Evolutionary conservation across 345 rosid species (phyloP).

Genomic region (Gossypium rotundifolium): DNA sequence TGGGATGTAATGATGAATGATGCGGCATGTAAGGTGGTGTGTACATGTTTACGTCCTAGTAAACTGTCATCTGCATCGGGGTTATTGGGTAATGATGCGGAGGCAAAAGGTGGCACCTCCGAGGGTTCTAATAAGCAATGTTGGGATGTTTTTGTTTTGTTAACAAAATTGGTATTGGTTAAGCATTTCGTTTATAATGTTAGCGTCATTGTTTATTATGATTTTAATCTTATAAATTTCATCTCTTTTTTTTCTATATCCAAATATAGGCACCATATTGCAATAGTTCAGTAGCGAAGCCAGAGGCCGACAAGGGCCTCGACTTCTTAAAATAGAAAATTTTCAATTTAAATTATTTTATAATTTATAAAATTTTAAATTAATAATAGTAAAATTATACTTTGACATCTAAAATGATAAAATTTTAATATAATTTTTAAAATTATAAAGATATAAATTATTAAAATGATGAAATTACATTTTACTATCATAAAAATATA

Average conservation of each 20-base stretch:
- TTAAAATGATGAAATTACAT: too few relatives aligned
- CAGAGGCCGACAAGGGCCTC: fast-evolving
- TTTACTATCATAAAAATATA: too few relatives aligned
- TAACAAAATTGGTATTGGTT: constrained; percentile 75
- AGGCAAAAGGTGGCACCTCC: not conserved
- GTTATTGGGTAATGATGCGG: constrained; percentile 19
- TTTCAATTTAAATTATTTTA: too few relatives aligned
- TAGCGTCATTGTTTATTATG: constrained; percentile 26
- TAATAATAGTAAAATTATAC: too few relatives aligned
- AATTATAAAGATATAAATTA: too few relatives aligned
- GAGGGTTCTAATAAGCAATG: constrained; percentile 57
- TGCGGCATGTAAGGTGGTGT: constrained; percentile 47
- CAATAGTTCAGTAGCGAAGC: fast-evolving
- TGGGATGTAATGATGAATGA: constrained; percentile 70
- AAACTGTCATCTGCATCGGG: constrained; percentile 14
- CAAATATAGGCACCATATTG: too few relatives aligned
- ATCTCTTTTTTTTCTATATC: too few relatives aligned
- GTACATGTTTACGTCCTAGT: constrained; percentile 43
- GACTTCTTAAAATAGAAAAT: fast-evolving
- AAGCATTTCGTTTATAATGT: constrained; percentile 68
- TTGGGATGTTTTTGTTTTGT: constrained; percentile 57
- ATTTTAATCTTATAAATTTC: too few relatives aligned
- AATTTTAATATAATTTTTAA: too few relatives aligned
- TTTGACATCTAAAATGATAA: fast-evolving
- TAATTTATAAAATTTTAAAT: too few relatives aligned